A percentile compares a stretch with the other conserved stretches of the same genome.
These are phyloP conservation scores for Citrus hindsii DNA, from an alignment of 345 rosid genomes.

Conservation along the genomic window DNA sequence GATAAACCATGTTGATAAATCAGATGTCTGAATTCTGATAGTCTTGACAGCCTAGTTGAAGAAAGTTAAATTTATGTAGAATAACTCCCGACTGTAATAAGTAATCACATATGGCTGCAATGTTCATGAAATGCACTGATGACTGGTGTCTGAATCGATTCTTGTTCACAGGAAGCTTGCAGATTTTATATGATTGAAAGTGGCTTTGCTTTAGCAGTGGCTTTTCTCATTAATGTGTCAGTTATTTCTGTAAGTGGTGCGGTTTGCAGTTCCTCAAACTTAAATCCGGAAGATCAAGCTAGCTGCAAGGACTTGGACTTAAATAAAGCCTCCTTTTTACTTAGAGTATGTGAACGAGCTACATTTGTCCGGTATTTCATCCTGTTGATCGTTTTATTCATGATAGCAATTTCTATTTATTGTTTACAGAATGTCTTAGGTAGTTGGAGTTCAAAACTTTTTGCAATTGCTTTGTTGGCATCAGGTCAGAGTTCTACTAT, in stretches of 20 bases:
- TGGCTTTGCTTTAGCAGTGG: constrained; percentile 70
- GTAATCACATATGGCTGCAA: background rate
- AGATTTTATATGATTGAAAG: constrained; percentile 88
- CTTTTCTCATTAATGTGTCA: constrained; percentile 90
- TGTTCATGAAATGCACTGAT: constrained; percentile 6
- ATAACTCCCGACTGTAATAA: background rate
- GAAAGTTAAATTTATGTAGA: background rate
- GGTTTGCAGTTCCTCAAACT: constrained; percentile 64
- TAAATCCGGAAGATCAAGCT: constrained; percentile 54
- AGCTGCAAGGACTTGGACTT: constrained; percentile 77
- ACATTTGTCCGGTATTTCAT: background rate
- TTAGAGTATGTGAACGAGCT: constrained; percentile 46
- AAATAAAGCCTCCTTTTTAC: constrained; percentile 86
- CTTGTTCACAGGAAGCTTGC: constrained; percentile 75
- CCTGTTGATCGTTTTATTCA: background rate
- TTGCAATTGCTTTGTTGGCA: constrained; percentile 85
- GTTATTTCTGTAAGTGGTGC: constrained; percentile 89
- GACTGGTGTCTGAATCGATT: constrained; percentile 6
- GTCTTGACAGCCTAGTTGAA: background rate
- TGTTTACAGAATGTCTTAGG: constrained; percentile 84
- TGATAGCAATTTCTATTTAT: constrained; percentile 1
- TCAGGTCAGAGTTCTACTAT: constrained; percentile 98
- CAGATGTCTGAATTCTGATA: background rate
- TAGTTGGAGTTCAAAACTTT: constrained; percentile 92
- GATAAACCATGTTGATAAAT: background rate